Evolutionary conservation across 192 early-diverging fungal genomes (phyloP), one percentile per base, ranked within the genome.

Genomic region (Umbelopsis vinacea): DNA sequence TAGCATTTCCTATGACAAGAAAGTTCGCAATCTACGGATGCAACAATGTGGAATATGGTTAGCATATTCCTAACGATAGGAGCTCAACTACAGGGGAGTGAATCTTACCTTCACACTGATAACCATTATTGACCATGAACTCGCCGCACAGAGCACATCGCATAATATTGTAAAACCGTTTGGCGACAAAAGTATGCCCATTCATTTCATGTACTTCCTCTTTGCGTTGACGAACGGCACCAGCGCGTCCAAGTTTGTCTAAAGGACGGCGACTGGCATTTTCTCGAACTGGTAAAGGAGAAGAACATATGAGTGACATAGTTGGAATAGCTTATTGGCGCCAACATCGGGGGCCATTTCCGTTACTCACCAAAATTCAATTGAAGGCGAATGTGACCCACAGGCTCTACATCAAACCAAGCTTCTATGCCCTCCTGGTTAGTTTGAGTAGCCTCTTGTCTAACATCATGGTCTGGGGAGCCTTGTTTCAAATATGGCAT

Each of bases 161-260:
- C 94, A 98, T 94, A 76, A 98, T 96, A 70, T 96, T 93, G 82
- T 98, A 98, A 40, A 94, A 95, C 67, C 90, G 89, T 66, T 90
- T 85, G 17, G 91, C 82, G 69, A 89, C 89, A 83, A 99, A 98
- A 76, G 95, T 91, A 76, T 99, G 97, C 21, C 97, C 96, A 69
- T 92, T 93, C 81, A 92, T 86, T 68, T 95, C 95, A 23, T 86
- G 89, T 35, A 93, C 87, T 40, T 94, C 88, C 46, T 95, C 95
- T 69, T 95, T 87, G 72, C 84, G 78, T 81, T 91, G 91, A 69
- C 92, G 90, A 55, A 92, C 87, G 14, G 92, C 92, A 5, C 84
- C 90, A 67, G 85, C 86, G 78, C 92, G 92, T 29, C 95, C 95
- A 53, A 77, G 86, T 75, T 74, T 78, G 37, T 74, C 85, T 71